A percentile compares a stretch with the other conserved stretches of the same genome.
These are phyloP conservation scores for Sphagnurus paluster DNA, from an alignment of 1,284 basidiomycete genomes.

Conservation along the genomic window DNA sequence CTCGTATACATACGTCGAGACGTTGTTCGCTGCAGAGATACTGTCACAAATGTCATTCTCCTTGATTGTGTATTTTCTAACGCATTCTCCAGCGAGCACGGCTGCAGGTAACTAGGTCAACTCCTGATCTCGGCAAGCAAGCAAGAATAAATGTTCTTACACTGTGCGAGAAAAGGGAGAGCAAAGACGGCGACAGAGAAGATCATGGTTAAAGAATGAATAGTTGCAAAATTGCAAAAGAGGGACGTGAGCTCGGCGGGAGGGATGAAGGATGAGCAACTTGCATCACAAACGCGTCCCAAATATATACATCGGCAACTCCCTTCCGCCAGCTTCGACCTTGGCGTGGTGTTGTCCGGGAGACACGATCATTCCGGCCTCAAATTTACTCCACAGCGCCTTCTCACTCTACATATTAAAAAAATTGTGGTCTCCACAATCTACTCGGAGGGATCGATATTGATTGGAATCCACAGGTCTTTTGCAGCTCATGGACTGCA, in stretches of 20 bases:
- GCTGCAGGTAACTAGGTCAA: slow-evolving; percentile 27
- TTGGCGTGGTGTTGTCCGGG: slow-evolving; percentile 14
- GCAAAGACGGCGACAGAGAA: slow-evolving; percentile 43
- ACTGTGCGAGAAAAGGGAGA: slow-evolving; percentile 41
- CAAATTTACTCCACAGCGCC: not conserved
- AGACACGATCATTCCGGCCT: not conserved
- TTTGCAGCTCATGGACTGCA: not conserved
- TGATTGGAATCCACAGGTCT: no score
- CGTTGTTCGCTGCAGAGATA: slow-evolving; percentile 64
- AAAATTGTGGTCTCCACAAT: no score
- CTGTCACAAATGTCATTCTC: slow-evolving; percentile 65
- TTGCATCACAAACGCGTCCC: not conserved
- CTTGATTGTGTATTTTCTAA: slow-evolving; percentile 59
- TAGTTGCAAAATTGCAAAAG: slow-evolving; percentile 26
- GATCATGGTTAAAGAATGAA: slow-evolving; percentile 44
- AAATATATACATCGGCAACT: slow-evolving; percentile 22
- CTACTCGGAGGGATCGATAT: no score
- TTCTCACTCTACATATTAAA: not conserved
- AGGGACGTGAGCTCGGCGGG: slow-evolving; percentile 18
- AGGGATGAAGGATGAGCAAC: slow-evolving; percentile 9
- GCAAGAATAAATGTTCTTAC: slow-evolving; percentile 31
- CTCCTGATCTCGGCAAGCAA: not conserved
- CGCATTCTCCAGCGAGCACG: slow-evolving; percentile 49
- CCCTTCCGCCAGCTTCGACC: no score
- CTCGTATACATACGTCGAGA: slow-evolving; percentile 57